Conservation (phyloP, 2,329 filamentous ascomycete genomes). For the Neonectria magnoliae region DNA sequence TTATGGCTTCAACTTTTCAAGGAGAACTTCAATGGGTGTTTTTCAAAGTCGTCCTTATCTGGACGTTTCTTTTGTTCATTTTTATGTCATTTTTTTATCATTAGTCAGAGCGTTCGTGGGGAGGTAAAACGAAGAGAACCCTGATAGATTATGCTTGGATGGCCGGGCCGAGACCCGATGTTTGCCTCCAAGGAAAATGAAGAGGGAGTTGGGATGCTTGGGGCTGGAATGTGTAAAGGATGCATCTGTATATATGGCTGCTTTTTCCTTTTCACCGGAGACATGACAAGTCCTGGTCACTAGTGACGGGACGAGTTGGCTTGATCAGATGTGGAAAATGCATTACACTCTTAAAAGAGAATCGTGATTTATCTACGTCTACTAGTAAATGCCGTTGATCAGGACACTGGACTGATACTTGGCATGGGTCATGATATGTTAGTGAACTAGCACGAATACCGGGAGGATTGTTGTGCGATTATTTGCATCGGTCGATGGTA, state of each 20-base stretch:
- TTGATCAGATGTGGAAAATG: constrained; percentile 25
- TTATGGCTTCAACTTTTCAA: constrained; percentile 41
- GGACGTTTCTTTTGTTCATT: constrained; percentile 41
- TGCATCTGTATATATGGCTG: constrained; percentile 46
- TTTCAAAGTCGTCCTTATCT: constrained; percentile 29
- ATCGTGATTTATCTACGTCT: constrained; percentile 19
- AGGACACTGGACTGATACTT: background rate
- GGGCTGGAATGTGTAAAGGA: constrained; percentile 27
- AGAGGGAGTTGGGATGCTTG: constrained; percentile 23
- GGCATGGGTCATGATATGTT: background rate
- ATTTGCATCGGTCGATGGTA: background rate
- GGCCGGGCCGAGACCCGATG: constrained; percentile 13
- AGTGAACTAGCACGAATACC: background rate
- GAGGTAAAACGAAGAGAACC: constrained; percentile 41
- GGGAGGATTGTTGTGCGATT: background rate
- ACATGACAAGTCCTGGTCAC: constrained; percentile 29
- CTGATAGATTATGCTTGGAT: constrained; percentile 39
- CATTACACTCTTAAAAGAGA: constrained; percentile 10
- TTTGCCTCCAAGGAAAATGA: constrained; percentile 26
- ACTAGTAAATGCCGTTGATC: constrained; percentile 3
- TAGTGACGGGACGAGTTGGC: constrained; percentile 23
- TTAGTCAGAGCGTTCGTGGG: constrained; percentile 39
- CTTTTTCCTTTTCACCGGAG: constrained; percentile 27
- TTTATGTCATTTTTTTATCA: constrained; percentile 36
- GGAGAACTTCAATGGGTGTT: constrained; percentile 36